Evolutionary conservation across 805 yeast genomes (phyloP), one percentile per base, ranked within the genome.

Genomic region (Lipomyces starkeyi): DNA sequence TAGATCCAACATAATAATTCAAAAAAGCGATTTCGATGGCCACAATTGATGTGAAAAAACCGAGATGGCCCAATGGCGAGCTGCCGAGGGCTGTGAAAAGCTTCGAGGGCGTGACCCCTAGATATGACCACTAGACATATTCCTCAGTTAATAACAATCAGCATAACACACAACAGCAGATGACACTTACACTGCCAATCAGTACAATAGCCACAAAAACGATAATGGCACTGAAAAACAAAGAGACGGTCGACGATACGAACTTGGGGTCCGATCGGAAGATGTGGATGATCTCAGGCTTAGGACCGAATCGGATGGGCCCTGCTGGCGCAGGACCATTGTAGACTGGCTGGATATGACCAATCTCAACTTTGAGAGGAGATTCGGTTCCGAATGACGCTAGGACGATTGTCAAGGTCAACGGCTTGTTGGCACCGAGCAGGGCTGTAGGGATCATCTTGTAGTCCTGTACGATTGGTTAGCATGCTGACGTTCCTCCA

Each of bases 211-310:
- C 76, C 62, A 86, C 78, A 0, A 76, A 81, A 14, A 80, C 70
- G 14, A 86, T 83, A 5, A 79, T 79, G 2, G 79, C 80, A 22
- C 83, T 81, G 73, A 90, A 88, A 0, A 83, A 72, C 9, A 83
- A 70, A 1, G 93, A 88, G 29, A 90, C 71, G 2, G 82, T 68
- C 8, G 86, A 78, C 64, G 84, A 80, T 13, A 86, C 87, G 47
- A 88, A 85, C 43, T 78, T 78, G 25, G 87, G 86, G n/a, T 84
- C 85, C 3, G 78, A 76, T 64, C 82, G 83, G 80, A 91, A 92
- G 49, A 79, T 76, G 77, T 91, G 92, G 71, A 77, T 78, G 71
- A 91, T 89, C 78, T 89, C 93, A 2, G 88, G 85, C 75, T 83
- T 77, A 14, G 83, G 76, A 2, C 84, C 89, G 32, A 55, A 69